Evolutionary conservation across 148 eudicot genomes (phyloP).

Genomic region (Agrostemma githago): DNA sequence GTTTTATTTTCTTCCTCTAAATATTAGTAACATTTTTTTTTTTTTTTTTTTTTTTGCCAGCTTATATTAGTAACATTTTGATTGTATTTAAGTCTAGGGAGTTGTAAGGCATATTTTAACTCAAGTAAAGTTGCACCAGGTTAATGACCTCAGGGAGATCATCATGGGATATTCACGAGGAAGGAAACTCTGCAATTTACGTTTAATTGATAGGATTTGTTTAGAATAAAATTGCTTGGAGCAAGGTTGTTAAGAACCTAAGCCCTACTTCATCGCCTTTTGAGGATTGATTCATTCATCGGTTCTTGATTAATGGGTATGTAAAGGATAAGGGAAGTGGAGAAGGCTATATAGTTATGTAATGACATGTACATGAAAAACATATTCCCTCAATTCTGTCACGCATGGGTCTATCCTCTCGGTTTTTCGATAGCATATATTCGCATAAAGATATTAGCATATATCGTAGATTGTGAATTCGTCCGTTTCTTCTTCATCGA

Average conservation of each 20-base stretch:
- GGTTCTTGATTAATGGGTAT: too few relatives aligned
- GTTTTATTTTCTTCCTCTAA: too few relatives aligned
- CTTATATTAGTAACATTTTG: too few relatives aligned
- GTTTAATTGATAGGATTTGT: neutral
- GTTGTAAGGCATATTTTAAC: conserved; percentile 70
- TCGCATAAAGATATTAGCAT: too few relatives aligned
- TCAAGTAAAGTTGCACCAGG: conserved; percentile 20
- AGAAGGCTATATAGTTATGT: conserved; percentile 47
- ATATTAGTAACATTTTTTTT: too few relatives aligned
- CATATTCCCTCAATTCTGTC: conserved; percentile 41
- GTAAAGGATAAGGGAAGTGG: conserved; percentile 60
- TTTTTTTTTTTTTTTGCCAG: too few relatives aligned
- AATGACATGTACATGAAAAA: conserved; percentile 43
- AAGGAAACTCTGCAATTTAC: conserved; percentile 29
- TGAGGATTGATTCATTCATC: neutral
- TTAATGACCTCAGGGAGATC: conserved; percentile 33
- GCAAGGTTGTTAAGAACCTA: neutral
- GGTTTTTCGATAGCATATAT: too few relatives aligned
- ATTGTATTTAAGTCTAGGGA: too few relatives aligned
- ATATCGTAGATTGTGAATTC: too few relatives aligned
- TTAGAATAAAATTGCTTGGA: neutral
- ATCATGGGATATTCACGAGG: conserved; percentile 33
- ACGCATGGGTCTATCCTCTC: conserved; percentile 45
- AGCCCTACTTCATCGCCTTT: neutral
- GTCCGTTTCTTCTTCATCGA: too few relatives aligned